Evolutionary conservation across 2,329 filamentous ascomycete species (phyloP).

Genomic region (Hypoxylon sp.): DNA sequence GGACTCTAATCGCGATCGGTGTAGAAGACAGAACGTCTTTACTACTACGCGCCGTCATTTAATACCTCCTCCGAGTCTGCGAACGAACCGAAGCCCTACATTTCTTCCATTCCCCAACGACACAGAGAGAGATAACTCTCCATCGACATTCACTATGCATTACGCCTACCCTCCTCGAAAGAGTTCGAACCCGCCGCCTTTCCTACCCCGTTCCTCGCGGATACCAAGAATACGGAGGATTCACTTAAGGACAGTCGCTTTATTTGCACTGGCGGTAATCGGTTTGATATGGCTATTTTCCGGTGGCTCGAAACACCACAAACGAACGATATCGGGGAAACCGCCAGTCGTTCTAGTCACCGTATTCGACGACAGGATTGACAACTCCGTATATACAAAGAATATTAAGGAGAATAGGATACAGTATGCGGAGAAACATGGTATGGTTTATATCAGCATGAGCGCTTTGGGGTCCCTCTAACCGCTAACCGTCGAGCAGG

Average conservation of each 20-base stretch:
- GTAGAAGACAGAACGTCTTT: conserved; percentile 25
- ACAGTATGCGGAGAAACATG: conserved; percentile 88
- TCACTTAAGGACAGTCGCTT: conserved; percentile 71
- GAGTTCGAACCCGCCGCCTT: conserved; percentile 81
- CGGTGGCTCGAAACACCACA: conserved; percentile 50
- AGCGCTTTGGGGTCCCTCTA: neutral
- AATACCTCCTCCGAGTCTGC: conserved; percentile 9
- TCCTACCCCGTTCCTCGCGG: conserved; percentile 72
- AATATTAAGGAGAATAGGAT: conserved; percentile 86
- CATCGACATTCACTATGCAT: conserved; percentile 75
- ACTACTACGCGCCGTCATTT: conserved; percentile 24
- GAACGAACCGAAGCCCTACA: conserved; percentile 15
- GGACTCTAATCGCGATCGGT: conserved; percentile 15
- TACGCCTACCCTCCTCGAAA: conserved; percentile 91
- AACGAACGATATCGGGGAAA: conserved; percentile 63
- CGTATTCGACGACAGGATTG: conserved; percentile 77
- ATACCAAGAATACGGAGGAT: conserved; percentile 71
- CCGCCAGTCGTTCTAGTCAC: conserved; percentile 85
- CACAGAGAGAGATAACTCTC: conserved; percentile 32
- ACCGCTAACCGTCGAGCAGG: conserved; percentile 66
- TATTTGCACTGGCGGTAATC: conserved; percentile 69
- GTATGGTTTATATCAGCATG: conserved; percentile 63
- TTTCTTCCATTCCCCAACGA: conserved; percentile 9
- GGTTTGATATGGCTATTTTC: conserved; percentile 74
- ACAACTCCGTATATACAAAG: conserved; percentile 77